A percentile compares a stretch with the other conserved stretches of the same genome.
Evolutionary conservation across 371 early-diverging fungal species (phyloP).

Genomic region (Mucor lusitanicus): DNA sequence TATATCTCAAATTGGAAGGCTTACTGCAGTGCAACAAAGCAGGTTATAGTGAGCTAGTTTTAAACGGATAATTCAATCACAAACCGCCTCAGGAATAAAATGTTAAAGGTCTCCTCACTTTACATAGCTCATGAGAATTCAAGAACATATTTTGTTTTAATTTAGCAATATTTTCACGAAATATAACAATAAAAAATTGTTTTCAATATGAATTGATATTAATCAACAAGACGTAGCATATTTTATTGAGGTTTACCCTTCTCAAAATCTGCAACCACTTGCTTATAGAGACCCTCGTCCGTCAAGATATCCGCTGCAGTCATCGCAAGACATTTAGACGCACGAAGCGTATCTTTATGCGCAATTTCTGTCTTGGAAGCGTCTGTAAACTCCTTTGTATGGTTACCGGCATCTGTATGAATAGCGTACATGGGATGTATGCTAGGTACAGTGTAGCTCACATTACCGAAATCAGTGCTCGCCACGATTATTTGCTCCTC

Average conservation of each 20-base stretch:
- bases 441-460: constrained; percentile 41
- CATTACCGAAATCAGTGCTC: constrained; percentile 79
- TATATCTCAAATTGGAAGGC: no score
- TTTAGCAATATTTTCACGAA: no score
- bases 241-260: constrained; percentile 21
- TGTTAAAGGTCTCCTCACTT: no score
- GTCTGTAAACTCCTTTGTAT: constrained; percentile 55
- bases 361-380: constrained; percentile 62
- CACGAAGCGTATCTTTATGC: constrained; percentile 59
- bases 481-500: constrained; percentile 47
- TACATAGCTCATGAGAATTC: no score
- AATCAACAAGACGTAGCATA: no score
- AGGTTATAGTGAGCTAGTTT: no score
- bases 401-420: constrained; percentile 19
- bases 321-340: constrained; percentile 42
- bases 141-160: no score
- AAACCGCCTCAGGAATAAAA: no score
- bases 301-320: constrained; percentile 40
- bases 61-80: no score
- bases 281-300: constrained; percentile 26
- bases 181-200: no score
- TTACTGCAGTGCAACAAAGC: no score
- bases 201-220: no score
- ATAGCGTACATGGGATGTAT: constrained; percentile 22
- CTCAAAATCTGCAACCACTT: constrained; percentile 36